Conservation (phyloP, 1,284 basidiomycete genomes). For the Papiliotrema laurentii region DNA sequence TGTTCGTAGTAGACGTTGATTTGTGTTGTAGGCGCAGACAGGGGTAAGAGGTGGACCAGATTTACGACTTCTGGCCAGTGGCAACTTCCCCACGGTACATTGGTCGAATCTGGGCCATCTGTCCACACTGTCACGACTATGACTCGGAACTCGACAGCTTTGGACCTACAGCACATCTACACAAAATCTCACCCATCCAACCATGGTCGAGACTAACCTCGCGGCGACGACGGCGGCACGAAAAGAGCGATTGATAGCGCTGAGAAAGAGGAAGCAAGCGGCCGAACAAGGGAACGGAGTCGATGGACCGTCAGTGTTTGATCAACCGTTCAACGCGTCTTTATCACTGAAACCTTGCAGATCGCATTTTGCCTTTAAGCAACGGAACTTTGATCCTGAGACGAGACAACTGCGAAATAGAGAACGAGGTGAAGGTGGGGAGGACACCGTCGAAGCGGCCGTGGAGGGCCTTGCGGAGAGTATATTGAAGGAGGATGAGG, state of each 20-base stretch:
- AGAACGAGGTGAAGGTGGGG: slow-evolving; percentile 54
- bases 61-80: no score
- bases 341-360: slow-evolving; percentile 18
- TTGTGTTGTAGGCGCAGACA: not conserved
- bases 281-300: slow-evolving; percentile 44
- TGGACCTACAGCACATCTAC: not conserved
- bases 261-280: slow-evolving; percentile 71
- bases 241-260: slow-evolving; percentile 74
- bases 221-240: slow-evolving; percentile 78
- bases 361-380: slow-evolving; percentile 61
- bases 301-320: slow-evolving; percentile 25
- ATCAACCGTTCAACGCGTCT: slow-evolving; percentile 4
- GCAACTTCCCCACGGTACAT: not conserved
- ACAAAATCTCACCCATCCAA: not conserved
- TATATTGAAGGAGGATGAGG: slow-evolving; percentile 81
- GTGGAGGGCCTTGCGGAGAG: slow-evolving; percentile 77
- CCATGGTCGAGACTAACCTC: slow-evolving; percentile 62
- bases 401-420: slow-evolving; percentile 70
- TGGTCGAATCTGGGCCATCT: not conserved
- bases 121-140: no score
- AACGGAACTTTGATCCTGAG: slow-evolving; percentile 79
- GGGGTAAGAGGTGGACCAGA: no score
- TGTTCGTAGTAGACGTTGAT: no score
- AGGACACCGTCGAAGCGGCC: slow-evolving; percentile 79
- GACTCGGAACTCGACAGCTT: no score